phyloP scores from a whole-genome alignment of 2,329 filamentous ascomycete species.

The Tympanopsis confertula region DNA sequence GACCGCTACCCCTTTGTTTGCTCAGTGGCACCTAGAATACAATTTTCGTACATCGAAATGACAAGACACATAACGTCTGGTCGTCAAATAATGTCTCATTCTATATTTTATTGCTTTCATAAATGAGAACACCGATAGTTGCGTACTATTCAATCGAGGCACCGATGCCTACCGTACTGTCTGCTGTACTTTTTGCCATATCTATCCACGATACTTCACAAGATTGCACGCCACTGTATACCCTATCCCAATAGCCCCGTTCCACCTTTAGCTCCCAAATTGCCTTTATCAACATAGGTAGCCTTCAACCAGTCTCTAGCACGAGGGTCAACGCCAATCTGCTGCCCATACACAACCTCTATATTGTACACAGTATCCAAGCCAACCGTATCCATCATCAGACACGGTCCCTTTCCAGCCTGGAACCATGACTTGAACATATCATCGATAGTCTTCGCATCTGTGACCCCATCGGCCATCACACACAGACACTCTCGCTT shows the following conservation, averaged over 20 bases:
- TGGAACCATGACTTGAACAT: conserved; percentile 17
- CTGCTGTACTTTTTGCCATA: too few relatives aligned
- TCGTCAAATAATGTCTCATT: too few relatives aligned
- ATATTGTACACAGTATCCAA: conserved; percentile 17
- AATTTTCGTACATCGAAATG: too few relatives aligned
- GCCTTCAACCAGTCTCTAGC: conserved; percentile 11
- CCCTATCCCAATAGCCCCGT: conserved; percentile 12
- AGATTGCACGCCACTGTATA: background rate
- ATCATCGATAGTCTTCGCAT: conserved; percentile 16
- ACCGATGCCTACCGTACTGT: too few relatives aligned
- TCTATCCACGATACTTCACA: background rate
- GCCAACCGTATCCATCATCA: conserved; percentile 19
- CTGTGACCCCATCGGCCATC: conserved; percentile 16
- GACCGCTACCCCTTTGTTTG: too few relatives aligned
- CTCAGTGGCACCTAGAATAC: too few relatives aligned
- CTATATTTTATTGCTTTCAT: too few relatives aligned
- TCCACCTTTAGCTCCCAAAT: conserved; percentile 16
- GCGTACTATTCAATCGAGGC: too few relatives aligned
- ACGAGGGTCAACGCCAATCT: conserved; percentile 5
- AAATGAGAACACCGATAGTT: too few relatives aligned
- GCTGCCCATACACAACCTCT: conserved; percentile 10
- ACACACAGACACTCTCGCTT: conserved; percentile 19
- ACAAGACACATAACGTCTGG: too few relatives aligned
- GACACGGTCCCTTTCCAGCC: conserved; percentile 14
- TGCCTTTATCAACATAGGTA: conserved; percentile 12